Evolutionary conservation across 192 early-diverging fungal genomes (phyloP), one percentile per base, ranked within the genome.

Genomic region (Neocallimastix lanati): DNA sequence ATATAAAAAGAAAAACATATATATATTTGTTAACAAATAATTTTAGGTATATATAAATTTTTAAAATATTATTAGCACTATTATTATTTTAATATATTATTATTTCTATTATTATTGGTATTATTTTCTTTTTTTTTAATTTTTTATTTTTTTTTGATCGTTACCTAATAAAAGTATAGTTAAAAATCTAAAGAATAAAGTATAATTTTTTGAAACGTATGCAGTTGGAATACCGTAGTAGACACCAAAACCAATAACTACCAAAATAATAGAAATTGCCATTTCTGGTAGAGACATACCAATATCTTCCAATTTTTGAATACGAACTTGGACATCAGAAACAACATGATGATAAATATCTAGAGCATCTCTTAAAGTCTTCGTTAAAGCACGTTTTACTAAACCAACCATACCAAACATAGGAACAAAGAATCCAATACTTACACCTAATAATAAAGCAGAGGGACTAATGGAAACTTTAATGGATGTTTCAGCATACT

Each of bases 341-440:
- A 81, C 67, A 28, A 82, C 29, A 35, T 33, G 38, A 79, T 77
- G 84, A 78, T 82, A 84, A 9, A 84, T 76, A 79, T 84, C 84
- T n/a, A 84, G 40, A 3, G 84, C 82, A 33, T 84, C 84, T 4
- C 84, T 82, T 37, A 84, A 76, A 1, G 84, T 82, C 33, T 82
- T 80, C 3, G 81, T 78, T 27, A 84, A 76, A 1, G 84, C 84
- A 4, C 82, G 77, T n/a, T 76, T 79, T 28, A 78, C 83, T 1
- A 82, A 50, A 28, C 81, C 36, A n/a, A 83, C 77, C 12, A 79
- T 84, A 18, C 84, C 84, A 33, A 84, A 18, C 6, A 84, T 28
- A 2, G 84, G 84, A 7, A 84, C 35, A 25, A 78, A 27, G 5
- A 83, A 29, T 0, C 84, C 84, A 28, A 81, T 33, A 77, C 77